A percentile compares a stretch with the other conserved stretches of the same genome.
phyloP scores from a whole-genome alignment of 2,329 filamentous ascomycete genomes.

The Cytospora schulzeri region DNA sequence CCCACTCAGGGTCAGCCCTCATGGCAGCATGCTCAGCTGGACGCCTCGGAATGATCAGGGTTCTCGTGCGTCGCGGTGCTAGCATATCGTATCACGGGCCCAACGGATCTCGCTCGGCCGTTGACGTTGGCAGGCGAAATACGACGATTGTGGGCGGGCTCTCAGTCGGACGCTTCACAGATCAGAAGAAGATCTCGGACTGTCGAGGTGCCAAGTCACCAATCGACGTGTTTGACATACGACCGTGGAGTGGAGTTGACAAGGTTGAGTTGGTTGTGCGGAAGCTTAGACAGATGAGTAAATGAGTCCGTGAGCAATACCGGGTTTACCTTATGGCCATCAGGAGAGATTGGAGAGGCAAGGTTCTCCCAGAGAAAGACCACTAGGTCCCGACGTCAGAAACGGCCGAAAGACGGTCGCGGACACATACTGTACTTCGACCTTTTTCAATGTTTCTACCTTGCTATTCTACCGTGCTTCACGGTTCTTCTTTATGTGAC shows the following conservation, averaged over 20 bases:
- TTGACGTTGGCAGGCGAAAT: background rate
- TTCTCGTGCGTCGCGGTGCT: background rate
- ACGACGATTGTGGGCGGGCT: background rate
- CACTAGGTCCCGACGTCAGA: background rate
- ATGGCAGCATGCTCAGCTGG: conserved; percentile 3
- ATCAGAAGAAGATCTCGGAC: background rate
- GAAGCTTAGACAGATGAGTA: background rate
- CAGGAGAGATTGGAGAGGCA: background rate
- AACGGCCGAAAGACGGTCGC: too few species aligned
- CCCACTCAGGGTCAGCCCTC: conserved; percentile 1
- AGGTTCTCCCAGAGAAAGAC: background rate
- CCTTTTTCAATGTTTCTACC: too few species aligned
- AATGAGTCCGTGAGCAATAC: background rate
- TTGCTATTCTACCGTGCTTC: too few species aligned
- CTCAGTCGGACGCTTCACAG: background rate
- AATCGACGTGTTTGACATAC: too few species aligned
- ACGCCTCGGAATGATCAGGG: background rate
- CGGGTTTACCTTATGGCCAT: background rate
- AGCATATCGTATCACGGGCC: background rate
- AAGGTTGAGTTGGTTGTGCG: background rate
- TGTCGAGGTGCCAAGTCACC: too few species aligned
- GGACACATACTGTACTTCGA: too few species aligned
- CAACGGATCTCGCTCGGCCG: background rate
- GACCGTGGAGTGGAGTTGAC: background rate
- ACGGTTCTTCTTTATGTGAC: too few species aligned